A percentile compares a stretch with the other conserved stretches of the same genome.
phyloP scores from a whole-genome alignment of 1,284 basidiomycete species.

The Cystobasidium sp. region DNA sequence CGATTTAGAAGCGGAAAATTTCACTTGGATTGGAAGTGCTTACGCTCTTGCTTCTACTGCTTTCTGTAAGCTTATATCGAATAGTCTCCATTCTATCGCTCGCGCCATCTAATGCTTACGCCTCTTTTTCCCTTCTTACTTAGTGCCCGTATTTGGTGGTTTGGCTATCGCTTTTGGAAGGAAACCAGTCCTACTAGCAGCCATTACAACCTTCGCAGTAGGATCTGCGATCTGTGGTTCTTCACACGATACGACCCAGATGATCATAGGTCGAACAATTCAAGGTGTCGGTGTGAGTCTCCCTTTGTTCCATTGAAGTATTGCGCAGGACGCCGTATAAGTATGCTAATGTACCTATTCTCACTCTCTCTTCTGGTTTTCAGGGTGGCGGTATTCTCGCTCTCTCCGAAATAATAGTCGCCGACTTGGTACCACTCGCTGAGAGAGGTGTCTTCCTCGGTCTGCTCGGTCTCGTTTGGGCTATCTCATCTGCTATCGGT shows the following conservation, averaged over 20 bases:
- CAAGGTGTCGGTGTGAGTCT: conserved; percentile 55
- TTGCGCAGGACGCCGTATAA: neutral
- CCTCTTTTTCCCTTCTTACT: neutral
- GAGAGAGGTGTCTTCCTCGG: conserved; percentile 50
- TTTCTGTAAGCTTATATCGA: conserved; percentile 24
- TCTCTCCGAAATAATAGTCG: conserved; percentile 49
- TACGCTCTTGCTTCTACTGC: conserved; percentile 53
- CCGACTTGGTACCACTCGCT: conserved; percentile 49
- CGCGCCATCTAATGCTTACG: neutral
- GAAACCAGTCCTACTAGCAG: conserved; percentile 54
- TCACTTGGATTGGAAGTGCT: conserved; percentile 51
- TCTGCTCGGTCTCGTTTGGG: conserved; percentile 50
- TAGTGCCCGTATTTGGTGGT: conserved; percentile 49
- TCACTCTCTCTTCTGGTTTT: neutral
- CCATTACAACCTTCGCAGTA: conserved; percentile 55
- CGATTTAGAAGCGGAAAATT: conserved; percentile 47
- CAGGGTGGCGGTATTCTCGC: conserved; percentile 50
- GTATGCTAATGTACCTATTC: neutral
- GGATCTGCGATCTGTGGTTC: conserved; percentile 56
- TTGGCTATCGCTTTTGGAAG: conserved; percentile 51
- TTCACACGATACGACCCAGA: conserved; percentile 54
- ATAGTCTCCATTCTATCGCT: neutral
- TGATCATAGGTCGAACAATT: conserved; percentile 54
- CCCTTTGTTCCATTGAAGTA: neutral
- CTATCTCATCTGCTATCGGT: conserved; percentile 49